Base-by-base conservation (phyloP, 345 rosid species). In the Melastoma malabathricum region DNA sequence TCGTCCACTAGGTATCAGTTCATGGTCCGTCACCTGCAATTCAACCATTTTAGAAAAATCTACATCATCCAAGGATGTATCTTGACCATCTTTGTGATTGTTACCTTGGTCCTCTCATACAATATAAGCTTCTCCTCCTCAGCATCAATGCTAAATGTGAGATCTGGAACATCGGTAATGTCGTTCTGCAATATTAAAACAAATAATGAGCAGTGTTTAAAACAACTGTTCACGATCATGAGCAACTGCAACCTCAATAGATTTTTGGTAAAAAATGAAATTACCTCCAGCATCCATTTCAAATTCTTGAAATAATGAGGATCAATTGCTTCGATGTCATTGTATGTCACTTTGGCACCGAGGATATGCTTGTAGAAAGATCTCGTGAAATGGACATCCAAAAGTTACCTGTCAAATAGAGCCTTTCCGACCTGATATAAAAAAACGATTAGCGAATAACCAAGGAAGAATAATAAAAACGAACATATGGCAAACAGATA, bases 251-350 rank as follows among this genome's bases (percentile, higher is more conserved):
- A 31, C 38, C 38, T 31, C 38, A 31, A 31, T 31, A 31, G 7
- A 31, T 31, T 31, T 31, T 31, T 1, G 7, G 7, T 6, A 31
- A 31, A 9, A 31, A 27, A 27, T 27, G 31, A 27, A 27, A 27
- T 3, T 27, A 90, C 98, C 98, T 90, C 96, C 44, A 90, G 92
- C 96, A 86, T 82, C 98, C 98, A 90, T 69, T 90, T 90, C 43
- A 90, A 74, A 62, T 70, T 77, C 62, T 75, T 90, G 64, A 77
- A 90, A 65, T 84, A 90, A 62, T 71, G 84, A 1, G 98, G 98
- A 69, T 90, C 98, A 49, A 86, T 84, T 53, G 98, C 98, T 79
- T 90, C 98, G 59, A 90, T 86, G 61, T 90, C 96, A 68, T 76
- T 92, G 63, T 90, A 90, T 22, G 92, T 84, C 62, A 90, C 98